Conservation (phyloP, 1,284 basidiomycete genomes). For the Pseudozyma tsukubaensis region DNA sequence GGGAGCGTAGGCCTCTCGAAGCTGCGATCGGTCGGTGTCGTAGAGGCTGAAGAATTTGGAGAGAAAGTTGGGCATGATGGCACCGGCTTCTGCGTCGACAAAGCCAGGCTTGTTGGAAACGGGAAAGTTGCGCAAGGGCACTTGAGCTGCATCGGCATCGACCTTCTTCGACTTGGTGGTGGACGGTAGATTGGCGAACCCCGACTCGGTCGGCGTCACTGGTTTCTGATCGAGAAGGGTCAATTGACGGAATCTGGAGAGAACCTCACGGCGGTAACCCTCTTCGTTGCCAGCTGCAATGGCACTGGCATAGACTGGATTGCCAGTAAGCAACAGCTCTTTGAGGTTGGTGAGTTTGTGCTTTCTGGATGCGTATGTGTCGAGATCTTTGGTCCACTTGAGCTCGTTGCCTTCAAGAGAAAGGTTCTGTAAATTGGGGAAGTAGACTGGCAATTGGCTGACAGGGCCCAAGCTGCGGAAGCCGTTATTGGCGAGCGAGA, state of each 20-base stretch:
- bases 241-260: conserved; percentile 53
- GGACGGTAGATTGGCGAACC: conserved; percentile 80
- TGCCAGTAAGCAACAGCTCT: conserved; percentile 83
- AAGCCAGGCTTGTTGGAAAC: conserved; percentile 79
- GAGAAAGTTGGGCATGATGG: conserved; percentile 78
- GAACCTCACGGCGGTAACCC: conserved; percentile 60
- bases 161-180: conserved; percentile 47
- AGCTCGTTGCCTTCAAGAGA: conserved; percentile 75
- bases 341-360: conserved; percentile 50
- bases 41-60: conserved; percentile 81
- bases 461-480: conserved; percentile 52
- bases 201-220: conserved; percentile 74
- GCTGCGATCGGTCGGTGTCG: conserved; percentile 79
- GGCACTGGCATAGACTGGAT: conserved; percentile 79
- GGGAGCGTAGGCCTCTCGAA: conserved; percentile 82
- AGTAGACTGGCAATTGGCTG: conserved; percentile 49
- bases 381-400: conserved; percentile 66
- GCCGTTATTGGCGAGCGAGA: conserved; percentile 58
- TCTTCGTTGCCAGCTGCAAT: conserved; percentile 77
- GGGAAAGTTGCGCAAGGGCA: conserved; percentile 74
- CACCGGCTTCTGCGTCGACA: conserved; percentile 78
- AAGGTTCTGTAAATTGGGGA: conserved; percentile 77
- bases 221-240: conserved; percentile 75
- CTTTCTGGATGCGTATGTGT: conserved; percentile 43
- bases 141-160: conserved; percentile 57